These are phyloP conservation scores for Pisolithus albus DNA, from an alignment of 768 basidiomycete genomes.

Conservation along the genomic window DNA sequence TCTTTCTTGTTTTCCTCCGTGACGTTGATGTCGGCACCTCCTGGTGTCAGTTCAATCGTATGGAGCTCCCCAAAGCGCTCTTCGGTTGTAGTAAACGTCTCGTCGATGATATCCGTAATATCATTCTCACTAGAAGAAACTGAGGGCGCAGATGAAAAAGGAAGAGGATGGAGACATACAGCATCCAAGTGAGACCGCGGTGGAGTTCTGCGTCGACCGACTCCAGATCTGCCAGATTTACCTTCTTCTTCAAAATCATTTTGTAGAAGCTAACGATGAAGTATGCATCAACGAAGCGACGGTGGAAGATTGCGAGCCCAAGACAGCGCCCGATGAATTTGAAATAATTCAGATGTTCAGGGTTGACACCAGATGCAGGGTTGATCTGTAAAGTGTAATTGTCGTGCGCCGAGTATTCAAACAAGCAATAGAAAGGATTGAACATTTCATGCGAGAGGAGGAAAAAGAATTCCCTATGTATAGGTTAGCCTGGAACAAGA, in stretches of 20 bases:
- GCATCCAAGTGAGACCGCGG: slow-evolving; percentile 97
- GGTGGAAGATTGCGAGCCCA: slow-evolving; percentile 96
- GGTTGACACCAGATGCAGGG: slow-evolving; percentile 95
- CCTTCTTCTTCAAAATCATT: slow-evolving; percentile 99
- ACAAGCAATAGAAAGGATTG: slow-evolving; percentile 99
- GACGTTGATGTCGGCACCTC: slow-evolving; percentile 78
- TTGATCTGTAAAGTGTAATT: slow-evolving; percentile 99
- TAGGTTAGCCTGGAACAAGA: slow-evolving; percentile 6
- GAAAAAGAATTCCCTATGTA: slow-evolving; percentile 96
- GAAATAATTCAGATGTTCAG: slow-evolving; percentile 99
- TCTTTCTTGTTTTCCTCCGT: slow-evolving; percentile 99
- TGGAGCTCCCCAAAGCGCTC: slow-evolving; percentile 99
- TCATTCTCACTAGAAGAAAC: slow-evolving; percentile 76
- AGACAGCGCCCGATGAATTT: slow-evolving; percentile 97
- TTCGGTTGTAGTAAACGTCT: slow-evolving; percentile 94
- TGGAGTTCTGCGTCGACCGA: slow-evolving; percentile 94
- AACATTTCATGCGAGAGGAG: slow-evolving; percentile 99
- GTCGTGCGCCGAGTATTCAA: slow-evolving; percentile 99
- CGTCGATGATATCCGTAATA: slow-evolving; percentile 96
- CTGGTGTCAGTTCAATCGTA: slow-evolving; percentile 89
- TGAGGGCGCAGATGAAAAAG: slow-evolving; percentile 8
- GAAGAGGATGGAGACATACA: slow-evolving; percentile 47
- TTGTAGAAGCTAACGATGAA: slow-evolving; percentile 99
- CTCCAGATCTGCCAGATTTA: slow-evolving; percentile 88
- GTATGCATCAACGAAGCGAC: slow-evolving; percentile 98